These are phyloP conservation scores for Flaveria sonorensis DNA, from an alignment of 129 eudicot genomes.

Conservation along the genomic window DNA sequence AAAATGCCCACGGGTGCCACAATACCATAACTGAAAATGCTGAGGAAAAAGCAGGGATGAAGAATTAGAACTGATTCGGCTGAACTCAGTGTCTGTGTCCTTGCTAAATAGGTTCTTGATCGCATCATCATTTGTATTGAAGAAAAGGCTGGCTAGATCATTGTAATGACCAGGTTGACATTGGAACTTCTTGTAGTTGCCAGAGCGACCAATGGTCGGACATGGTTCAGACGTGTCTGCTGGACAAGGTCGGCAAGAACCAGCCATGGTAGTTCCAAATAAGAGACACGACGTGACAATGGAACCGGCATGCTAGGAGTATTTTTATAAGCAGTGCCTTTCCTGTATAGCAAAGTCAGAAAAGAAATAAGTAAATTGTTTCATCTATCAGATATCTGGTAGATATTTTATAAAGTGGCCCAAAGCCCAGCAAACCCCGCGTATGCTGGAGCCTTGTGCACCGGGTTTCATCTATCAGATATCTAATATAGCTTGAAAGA, in stretches of 20 bases:
- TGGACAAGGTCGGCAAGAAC: constrained; percentile 87
- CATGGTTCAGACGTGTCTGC: constrained; percentile 67
- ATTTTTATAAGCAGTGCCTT: constrained; percentile 62
- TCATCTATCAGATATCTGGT: background rate
- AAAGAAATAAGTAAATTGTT: constrained; percentile 13
- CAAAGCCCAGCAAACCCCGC: too few relatives aligned
- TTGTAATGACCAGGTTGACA: constrained; percentile 80
- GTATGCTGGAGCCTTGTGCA: too few relatives aligned
- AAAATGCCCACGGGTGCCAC: constrained; percentile 88
- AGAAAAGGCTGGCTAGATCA: constrained; percentile 86
- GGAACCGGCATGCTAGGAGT: constrained; percentile 70
- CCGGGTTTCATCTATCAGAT: background rate
- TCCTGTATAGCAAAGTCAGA: constrained; percentile 48
- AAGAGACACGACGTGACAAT: constrained; percentile 74
- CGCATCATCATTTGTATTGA: constrained; percentile 94
- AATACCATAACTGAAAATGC: constrained; percentile 80
- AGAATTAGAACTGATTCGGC: constrained; percentile 61
- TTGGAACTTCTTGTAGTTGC: constrained; percentile 90
- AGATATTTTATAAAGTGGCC: too few relatives aligned
- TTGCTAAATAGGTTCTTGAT: constrained; percentile 84
- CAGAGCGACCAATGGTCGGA: constrained; percentile 90
- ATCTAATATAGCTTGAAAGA: background rate
- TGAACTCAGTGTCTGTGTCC: constrained; percentile 80
- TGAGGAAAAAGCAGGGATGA: constrained; percentile 73
- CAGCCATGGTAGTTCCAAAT: constrained; percentile 83